Conservation (phyloP, 805 yeast genomes). For the Saturnispora mendoncae region DNA sequence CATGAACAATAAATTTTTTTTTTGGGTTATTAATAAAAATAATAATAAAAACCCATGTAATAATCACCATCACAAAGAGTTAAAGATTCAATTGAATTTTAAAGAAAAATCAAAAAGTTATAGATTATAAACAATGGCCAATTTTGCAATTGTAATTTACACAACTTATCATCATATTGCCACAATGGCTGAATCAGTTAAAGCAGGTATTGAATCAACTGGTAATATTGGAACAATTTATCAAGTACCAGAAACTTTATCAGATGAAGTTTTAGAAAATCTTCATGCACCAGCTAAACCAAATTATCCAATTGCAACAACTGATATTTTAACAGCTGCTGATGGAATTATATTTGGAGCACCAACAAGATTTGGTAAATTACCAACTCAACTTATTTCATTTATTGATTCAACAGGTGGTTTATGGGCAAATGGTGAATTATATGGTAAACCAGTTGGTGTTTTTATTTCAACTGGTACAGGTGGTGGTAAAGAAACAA, state of each 20-base stretch:
- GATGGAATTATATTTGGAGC: constrained; percentile 81
- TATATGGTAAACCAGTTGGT: constrained; percentile 68
- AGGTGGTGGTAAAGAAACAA: constrained; percentile 80
- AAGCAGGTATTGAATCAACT: constrained; percentile 59
- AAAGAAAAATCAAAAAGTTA: not conserved
- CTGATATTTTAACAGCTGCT: constrained; percentile 48
- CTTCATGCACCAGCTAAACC: constrained; percentile 63
- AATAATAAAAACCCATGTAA: no score
- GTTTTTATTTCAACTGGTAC: constrained; percentile 67
- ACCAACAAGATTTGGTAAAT: constrained; percentile 78
- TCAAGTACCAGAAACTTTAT: constrained; percentile 71
- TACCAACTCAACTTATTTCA: constrained; percentile 69
- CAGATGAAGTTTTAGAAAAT: constrained; percentile 43
- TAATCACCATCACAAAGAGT: no score
- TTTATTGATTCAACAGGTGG: constrained; percentile 76
- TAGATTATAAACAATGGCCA: constrained; percentile 15
- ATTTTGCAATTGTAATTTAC: constrained; percentile 44
- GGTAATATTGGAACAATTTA: constrained; percentile 62
- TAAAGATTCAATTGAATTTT: no score
- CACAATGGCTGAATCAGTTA: constrained; percentile 55
- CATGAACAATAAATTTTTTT: not conserved
- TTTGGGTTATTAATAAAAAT: not conserved
- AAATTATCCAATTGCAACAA: constrained; percentile 53
- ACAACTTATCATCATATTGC: constrained; percentile 74
- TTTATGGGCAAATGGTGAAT: constrained; percentile 67